These are phyloP conservation scores for Globisporangium takayamanum DNA, from an alignment of 352 stramenopile genomes.

Conservation along the genomic window DNA sequence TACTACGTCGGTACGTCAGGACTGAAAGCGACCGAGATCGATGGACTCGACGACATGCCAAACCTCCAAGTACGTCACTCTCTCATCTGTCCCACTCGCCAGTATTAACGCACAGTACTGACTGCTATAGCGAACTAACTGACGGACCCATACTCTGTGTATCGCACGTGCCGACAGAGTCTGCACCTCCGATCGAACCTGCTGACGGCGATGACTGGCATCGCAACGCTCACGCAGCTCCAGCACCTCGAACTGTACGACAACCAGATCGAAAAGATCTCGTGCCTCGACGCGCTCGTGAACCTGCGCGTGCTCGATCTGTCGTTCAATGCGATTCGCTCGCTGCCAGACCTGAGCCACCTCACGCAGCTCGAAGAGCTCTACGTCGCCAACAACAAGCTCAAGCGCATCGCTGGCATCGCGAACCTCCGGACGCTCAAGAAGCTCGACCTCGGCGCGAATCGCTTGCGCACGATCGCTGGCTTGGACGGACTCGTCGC, in stretches of 20 bases:
- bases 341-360: constrained; percentile 76
- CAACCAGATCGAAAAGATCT: constrained; percentile 92
- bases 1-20: constrained; percentile 80
- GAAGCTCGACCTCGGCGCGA: constrained; percentile 97
- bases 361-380: constrained; percentile 87
- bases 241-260: constrained; percentile 97
- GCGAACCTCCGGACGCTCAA: constrained; percentile 73
- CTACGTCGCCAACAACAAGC: constrained; percentile 97
- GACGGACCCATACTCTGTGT: constrained; percentile 3
- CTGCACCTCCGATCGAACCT: constrained; percentile 81
- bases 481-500: constrained; percentile 85
- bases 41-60: constrained; percentile 46
- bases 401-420: constrained; percentile 93
- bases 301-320: constrained; percentile 90
- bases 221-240: constrained; percentile 60
- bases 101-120: too few species aligned
- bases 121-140: too few species aligned
- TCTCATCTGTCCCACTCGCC: background rate
- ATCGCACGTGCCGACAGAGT: constrained; percentile 13
- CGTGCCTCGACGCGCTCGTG: constrained; percentile 46
- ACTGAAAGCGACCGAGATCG: constrained; percentile 66
- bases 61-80: constrained; percentile 29
- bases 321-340: constrained; percentile 95
- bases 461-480: constrained; percentile 91
- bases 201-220: constrained; percentile 70